phyloP scores from a whole-genome alignment of 139 green algal species.

The Chlorella sp. region DNA sequence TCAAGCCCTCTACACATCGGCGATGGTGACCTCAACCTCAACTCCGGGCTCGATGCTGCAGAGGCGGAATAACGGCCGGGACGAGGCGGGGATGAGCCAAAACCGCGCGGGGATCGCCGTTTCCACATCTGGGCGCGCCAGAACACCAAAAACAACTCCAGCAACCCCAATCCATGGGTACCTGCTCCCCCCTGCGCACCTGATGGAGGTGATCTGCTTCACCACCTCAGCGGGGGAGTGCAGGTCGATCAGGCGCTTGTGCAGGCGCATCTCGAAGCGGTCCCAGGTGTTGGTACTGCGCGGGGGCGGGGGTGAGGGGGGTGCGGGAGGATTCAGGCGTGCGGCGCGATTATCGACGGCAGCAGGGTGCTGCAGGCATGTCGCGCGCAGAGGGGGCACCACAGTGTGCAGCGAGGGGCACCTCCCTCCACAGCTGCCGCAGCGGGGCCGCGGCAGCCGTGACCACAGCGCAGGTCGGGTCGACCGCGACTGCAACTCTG shows the following conservation, averaged over 20 bases:
- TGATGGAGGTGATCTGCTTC: conserved; percentile 97
- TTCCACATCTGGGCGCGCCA: no score
- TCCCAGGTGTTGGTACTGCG: conserved; percentile 98
- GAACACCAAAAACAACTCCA: no score
- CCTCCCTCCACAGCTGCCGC: no score
- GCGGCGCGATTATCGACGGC: no score
- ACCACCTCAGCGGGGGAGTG: conserved; percentile 98
- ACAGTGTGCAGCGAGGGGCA: no score
- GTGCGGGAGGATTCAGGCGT: not conserved
- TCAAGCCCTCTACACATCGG: not conserved
- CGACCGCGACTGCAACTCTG: no score
- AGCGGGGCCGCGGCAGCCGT: not conserved
- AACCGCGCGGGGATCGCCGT: no score
- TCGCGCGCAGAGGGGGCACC: no score
- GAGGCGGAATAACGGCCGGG: not conserved
- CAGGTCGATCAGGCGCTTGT: conserved; percentile 99
- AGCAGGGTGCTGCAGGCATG: no score
- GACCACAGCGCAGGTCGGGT: no score
- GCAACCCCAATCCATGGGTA: no score
- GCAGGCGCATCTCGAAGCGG: conserved; percentile 97
- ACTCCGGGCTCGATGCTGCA: conserved; percentile 10
- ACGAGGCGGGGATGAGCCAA: not conserved
- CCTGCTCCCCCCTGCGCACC: no score
- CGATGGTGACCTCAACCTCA: conserved; percentile 17
- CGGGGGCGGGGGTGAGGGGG: not conserved